Percentiles rank a stretch among this genome's conserved stretches.
Conservation (phyloP, 768 basidiomycete genomes). For the Hydnum rufescens region DNA sequence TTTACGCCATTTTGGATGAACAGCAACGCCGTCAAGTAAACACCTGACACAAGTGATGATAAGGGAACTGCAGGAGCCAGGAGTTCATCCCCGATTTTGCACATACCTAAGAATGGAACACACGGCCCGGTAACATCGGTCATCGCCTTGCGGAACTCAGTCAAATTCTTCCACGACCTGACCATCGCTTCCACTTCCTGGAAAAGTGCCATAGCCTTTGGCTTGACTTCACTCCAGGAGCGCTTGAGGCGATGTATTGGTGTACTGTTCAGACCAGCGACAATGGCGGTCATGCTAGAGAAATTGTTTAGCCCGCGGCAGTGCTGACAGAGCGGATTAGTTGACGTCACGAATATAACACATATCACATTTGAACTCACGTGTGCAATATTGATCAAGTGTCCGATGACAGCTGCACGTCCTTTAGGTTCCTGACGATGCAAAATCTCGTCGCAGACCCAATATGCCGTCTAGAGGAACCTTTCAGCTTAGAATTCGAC, state of each 20-base stretch:
- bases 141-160: constrained; percentile 69
- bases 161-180: constrained; percentile 87
- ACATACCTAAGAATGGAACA: constrained; percentile 89
- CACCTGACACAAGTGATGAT: constrained; percentile 40
- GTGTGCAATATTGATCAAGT: constrained; percentile 80
- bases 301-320: constrained; percentile 82
- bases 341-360: too few species aligned
- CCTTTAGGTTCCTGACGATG: constrained; percentile 58
- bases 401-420: constrained; percentile 65
- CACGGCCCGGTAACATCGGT: constrained; percentile 76
- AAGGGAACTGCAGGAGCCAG: too few species aligned
- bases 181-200: constrained; percentile 72
- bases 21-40: constrained; percentile 85
- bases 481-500: too few species aligned
- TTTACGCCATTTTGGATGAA: constrained; percentile 95
- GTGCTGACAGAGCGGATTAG: too few species aligned
- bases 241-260: constrained; percentile 83
- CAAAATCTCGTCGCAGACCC: constrained; percentile 72
- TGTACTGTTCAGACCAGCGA: constrained; percentile 83
- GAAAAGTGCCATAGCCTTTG: constrained; percentile 53
- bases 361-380: constrained; percentile 38
- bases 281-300: constrained; percentile 86
- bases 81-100: too few species aligned
- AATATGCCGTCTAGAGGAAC: too few species aligned
- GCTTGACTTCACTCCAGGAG: constrained; percentile 78